Conservation (phyloP, 192 early-diverging fungal species). For the Coemansia sp. region DNA sequence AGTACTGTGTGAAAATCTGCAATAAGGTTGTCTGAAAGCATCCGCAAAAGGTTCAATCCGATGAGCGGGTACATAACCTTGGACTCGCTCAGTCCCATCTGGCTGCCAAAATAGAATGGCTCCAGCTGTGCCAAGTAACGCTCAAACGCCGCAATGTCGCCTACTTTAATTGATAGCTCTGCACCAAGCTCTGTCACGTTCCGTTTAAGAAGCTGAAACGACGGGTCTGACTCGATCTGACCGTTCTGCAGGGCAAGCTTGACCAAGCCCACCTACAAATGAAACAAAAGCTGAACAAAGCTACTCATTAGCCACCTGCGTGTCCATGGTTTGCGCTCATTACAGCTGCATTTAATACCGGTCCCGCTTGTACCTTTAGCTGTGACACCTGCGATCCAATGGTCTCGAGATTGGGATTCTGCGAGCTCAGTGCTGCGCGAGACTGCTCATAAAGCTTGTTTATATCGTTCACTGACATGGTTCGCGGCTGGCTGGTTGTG, state of each 20-base stretch:
- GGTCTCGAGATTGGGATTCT: slow-evolving; percentile 43
- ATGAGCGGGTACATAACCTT: slow-evolving; percentile 84
- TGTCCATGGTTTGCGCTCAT: background rate
- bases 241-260: slow-evolving; percentile 36
- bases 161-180: slow-evolving; percentile 77
- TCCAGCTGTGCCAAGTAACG: slow-evolving; percentile 92
- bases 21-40: slow-evolving; percentile 91
- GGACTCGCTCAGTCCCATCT: slow-evolving; percentile 65
- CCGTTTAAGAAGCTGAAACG: slow-evolving; percentile 39
- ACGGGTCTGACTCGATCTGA: slow-evolving; percentile 25
- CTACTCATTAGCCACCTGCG: background rate
- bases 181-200: slow-evolving; percentile 84
- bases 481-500: background rate
- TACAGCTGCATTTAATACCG: background rate
- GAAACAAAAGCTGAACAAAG: too few relatives aligned
- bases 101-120: slow-evolving; percentile 77
- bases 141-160: slow-evolving; percentile 93
- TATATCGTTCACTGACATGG: slow-evolving; percentile 2
- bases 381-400: slow-evolving; percentile 43
- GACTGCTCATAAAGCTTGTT: slow-evolving; percentile 28
- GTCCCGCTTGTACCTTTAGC: slow-evolving; percentile 38
- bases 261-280: slow-evolving; percentile 36
- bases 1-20: slow-evolving; percentile 99
- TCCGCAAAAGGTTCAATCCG: slow-evolving; percentile 88
- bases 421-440: slow-evolving; percentile 33